Evolutionary conservation across 345 rosid genomes (phyloP).

Genomic region (Citrus maxima): DNA sequence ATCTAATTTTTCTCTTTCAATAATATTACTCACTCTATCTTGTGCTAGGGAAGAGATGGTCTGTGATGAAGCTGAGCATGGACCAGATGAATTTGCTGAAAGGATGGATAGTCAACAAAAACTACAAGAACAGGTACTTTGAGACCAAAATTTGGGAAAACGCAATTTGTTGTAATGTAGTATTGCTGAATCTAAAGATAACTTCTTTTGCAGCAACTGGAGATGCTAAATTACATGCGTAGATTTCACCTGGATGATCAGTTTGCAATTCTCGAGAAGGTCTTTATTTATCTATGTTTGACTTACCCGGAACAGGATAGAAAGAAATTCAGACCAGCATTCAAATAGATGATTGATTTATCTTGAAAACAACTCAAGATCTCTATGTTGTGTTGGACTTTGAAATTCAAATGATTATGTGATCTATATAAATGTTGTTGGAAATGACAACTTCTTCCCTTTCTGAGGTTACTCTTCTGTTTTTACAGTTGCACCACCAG

Average conservation of each 20-base stretch:
- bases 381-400: background rate
- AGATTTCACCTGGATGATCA: slow-evolving; percentile 65
- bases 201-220: slow-evolving; percentile 56
- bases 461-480: background rate
- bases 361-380: background rate
- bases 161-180: background rate
- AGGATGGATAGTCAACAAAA: slow-evolving; percentile 48
- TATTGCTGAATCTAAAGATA: background rate
- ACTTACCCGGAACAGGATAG: background rate
- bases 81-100: slow-evolving; percentile 52
- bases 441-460: background rate
- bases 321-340: background rate
- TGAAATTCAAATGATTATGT: background rate
- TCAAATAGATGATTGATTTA: background rate
- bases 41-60: slow-evolving; percentile 61
- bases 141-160: background rate
- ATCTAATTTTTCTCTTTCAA: background rate
- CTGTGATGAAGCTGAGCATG: slow-evolving; percentile 88
- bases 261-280: slow-evolving; percentile 69
- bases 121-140: slow-evolving; percentile 55
- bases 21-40: background rate
- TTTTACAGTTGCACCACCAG: slow-evolving; percentile 57
- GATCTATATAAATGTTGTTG: background rate
- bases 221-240: slow-evolving; percentile 81
- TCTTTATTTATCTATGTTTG: slow-evolving; percentile 4